phyloP scores from a whole-genome alignment of 257 asterid species.

The Nemophila menziesii region DNA sequence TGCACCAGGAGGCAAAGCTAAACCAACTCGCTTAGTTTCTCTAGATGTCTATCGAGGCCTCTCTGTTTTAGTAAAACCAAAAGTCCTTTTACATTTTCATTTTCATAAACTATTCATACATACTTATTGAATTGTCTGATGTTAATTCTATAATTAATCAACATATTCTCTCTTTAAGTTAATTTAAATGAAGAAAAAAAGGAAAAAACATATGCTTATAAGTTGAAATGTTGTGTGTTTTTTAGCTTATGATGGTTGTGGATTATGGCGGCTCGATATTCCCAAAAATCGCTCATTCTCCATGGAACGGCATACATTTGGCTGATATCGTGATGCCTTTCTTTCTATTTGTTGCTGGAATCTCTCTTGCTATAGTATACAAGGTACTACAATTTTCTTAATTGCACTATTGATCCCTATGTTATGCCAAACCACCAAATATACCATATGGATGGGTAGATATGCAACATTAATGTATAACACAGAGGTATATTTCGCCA shows the following conservation, averaged over 20 bases:
- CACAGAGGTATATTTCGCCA: too few species aligned
- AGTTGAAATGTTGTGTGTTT: slow-evolving; percentile 6
- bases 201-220: not conserved
- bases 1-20: slow-evolving; percentile 13
- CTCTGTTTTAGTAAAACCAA: slow-evolving; percentile 46
- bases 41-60: slow-evolving; percentile 74
- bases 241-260: slow-evolving; percentile 81
- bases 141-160: not conserved
- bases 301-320: slow-evolving; percentile 78
- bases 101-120: not conserved
- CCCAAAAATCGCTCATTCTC: slow-evolving; percentile 61
- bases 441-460: too few species aligned
- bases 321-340: slow-evolving; percentile 90
- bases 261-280: slow-evolving; percentile 69
- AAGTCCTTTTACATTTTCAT: slow-evolving; percentile 1
- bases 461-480: too few species aligned
- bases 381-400: slow-evolving; percentile 34
- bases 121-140: not conserved
- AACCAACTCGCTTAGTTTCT: slow-evolving; percentile 45
- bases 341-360: slow-evolving; percentile 72
- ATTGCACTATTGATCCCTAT: not conserved
- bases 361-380: slow-evolving; percentile 49
- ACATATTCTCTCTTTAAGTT: not conserved
- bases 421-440: not conserved
- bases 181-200: too few species aligned